Base-by-base conservation (phyloP, 2,329 filamentous ascomycete genomes). In the Pyricularia grisea region DNA sequence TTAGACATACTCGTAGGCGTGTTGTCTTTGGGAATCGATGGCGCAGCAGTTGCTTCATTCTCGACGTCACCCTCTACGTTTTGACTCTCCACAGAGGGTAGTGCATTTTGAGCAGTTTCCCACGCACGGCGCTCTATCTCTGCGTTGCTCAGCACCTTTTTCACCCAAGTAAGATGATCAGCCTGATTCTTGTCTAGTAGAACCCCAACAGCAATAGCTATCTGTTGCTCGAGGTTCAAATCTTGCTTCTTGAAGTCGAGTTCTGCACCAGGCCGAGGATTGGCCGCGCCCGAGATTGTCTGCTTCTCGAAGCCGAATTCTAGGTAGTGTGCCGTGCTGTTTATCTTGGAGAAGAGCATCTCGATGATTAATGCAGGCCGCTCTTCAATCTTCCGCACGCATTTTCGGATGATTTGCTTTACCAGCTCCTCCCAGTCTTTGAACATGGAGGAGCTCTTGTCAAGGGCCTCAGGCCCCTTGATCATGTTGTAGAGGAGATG, bases 321-420 rank as follows among this genome's bases (percentile, higher is more conserved):
- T 5, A 99, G 85, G 76, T 93, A 98, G 78, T 92, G 92, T 0
- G 93, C 86, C 0, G 92, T 97, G 65, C 87, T 86, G 67, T 89
- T 90, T 69, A 93, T 91, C 78, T 99, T 99, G 78, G 92, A 97
- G 79, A 99, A 99, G 17, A 99, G 83, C 84, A 99, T 88, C 79
- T 99, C 95, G 0, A 96, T 90, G 67, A 97, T 85, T 60, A 97
- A 82, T 71, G 94, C 92, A 0, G 93, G 93, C 63, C 93, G 87
- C 73, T 97, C 89, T 71, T 95, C 87, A 1, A 98, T 85, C 79
- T 95, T 97, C 75, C 91, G 93, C 68, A 92, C 85, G 72, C 94
- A 90, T 75, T 90, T 90, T 73, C 90, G 89, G 72, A 97, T 86
- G 58, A 98, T 85, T 74, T 97, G 94, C 77, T 90, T 91, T 4